Evolutionary conservation across 2,329 filamentous ascomycete genomes (phyloP), one percentile per base, ranked within the genome.

Genomic region (Aspergillus sp.): DNA sequence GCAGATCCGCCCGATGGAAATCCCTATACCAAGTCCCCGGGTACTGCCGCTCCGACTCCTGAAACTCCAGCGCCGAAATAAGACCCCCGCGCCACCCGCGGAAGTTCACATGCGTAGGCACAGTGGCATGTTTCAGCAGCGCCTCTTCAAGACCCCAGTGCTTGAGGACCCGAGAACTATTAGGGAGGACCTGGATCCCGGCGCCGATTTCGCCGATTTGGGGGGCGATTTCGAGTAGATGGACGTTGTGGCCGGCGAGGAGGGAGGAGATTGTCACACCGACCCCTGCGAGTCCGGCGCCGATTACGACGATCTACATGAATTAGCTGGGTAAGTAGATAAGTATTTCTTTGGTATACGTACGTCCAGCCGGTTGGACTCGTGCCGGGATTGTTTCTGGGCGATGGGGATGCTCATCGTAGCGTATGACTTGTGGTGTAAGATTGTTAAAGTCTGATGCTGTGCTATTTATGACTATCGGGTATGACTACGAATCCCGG

Each of bases 1-100:
- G 82, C 19, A 84, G 64, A 58, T 82, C 79, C 2, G 81, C 80
- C 9, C 82, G 77, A 62, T 85, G 82, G 41, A 85, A 83, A 61
- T 84, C 82, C 70, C 79, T 81, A 62, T 83, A 84, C 67, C 67
- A 70, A 6, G 22, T 70, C 0, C 68, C 68, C 0, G 68, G 66
- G 75, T 80, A 27, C 72, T 75, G 3, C 13, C 60, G 59, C 15
- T 70, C 67, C 13, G 76, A 78, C 2, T 73, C 75, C 13, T 77
- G 65, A 50, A 82, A 83, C 60, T 83, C 74, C 72, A 83, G 77
- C 1, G 70, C 66, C 0, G 78, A 79, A 7, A 85, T 72, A 17
- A 68, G 61, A 24, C 82, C 75, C 3, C 82, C 82, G 54, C 81
- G 82, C 82, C 82, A 84, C 1, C 79, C 77, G 30, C 80, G 66